A percentile compares a stretch with the other conserved stretches of the same genome.
Evolutionary conservation across 179 eudicot genomes (phyloP).

Genomic region (Amaranthus tricolor): DNA sequence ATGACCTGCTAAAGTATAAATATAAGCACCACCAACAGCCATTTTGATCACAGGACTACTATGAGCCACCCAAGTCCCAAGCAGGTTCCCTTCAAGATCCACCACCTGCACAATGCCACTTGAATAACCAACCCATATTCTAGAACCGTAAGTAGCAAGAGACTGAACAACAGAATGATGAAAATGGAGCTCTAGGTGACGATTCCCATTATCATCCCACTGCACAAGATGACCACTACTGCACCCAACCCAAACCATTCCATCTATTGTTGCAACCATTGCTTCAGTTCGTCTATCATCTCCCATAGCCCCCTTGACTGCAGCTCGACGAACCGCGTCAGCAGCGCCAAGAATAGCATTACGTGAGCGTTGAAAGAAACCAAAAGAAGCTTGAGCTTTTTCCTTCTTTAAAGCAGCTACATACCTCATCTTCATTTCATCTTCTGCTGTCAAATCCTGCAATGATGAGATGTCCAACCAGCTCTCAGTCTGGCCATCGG

Average conservation of each 20-base stretch:
- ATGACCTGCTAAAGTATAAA: conserved; percentile 78
- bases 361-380: conserved; percentile 89
- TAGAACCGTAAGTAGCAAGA: conserved; percentile 66
- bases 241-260: conserved; percentile 80
- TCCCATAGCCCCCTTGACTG: conserved; percentile 77
- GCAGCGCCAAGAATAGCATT: conserved; percentile 96
- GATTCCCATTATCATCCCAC: conserved; percentile 96
- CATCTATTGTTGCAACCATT: conserved; percentile 56
- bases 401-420: conserved; percentile 63
- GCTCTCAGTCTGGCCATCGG: conserved; percentile 85
- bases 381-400: conserved; percentile 54
- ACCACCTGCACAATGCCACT: conserved; percentile 73
- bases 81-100: conserved; percentile 68
- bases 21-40: conserved; percentile 69
- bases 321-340: conserved; percentile 95
- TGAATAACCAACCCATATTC: conserved; percentile 87
- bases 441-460: conserved; percentile 59
- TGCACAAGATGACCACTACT: conserved; percentile 79
- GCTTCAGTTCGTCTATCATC: conserved; percentile 88
- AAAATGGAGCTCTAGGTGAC: conserved; percentile 65
- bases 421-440: conserved; percentile 63
- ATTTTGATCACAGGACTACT: conserved; percentile 59
- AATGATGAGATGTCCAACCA: conserved; percentile 34
- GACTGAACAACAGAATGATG: conserved; percentile 60
- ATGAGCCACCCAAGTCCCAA: conserved; percentile 86